Percentiles rank a stretch among this genome's conserved stretches.
These are phyloP conservation scores for Lineolata rhizophorae DNA, from an alignment of 495 filamentous ascomycete species.

Conservation along the genomic window DNA sequence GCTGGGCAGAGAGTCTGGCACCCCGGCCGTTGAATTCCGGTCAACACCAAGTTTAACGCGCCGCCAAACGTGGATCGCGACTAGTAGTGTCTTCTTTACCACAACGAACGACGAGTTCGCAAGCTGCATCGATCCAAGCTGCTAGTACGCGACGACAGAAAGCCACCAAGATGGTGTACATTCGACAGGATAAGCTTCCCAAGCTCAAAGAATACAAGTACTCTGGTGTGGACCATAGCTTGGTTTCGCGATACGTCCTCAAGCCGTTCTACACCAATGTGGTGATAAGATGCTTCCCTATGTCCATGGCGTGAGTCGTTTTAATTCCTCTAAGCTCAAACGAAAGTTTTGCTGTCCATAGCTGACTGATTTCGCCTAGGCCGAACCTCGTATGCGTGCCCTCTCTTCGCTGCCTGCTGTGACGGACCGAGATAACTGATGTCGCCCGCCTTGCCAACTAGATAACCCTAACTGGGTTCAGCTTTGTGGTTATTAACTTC, in stretches of 20 bases:
- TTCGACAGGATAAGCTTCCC: constrained; percentile 74
- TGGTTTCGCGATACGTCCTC: constrained; percentile 72
- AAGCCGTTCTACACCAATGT: constrained; percentile 95
- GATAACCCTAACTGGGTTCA: constrained; percentile 84
- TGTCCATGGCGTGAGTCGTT: constrained; percentile 67
- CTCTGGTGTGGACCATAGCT: constrained; percentile 68
- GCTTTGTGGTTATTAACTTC: constrained; percentile 79
- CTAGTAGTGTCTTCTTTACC: too few relatives aligned
- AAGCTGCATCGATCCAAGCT: too few relatives aligned
- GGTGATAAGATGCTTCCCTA: constrained; percentile 83
- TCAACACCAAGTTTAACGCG: too few relatives aligned
- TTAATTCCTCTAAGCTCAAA: neutral
- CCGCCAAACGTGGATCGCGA: too few relatives aligned
- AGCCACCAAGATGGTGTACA: constrained; percentile 62
- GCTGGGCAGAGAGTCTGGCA: too few relatives aligned
- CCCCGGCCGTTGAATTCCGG: too few relatives aligned
- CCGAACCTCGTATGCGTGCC: constrained; percentile 35
- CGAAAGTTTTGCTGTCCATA: too few relatives aligned
- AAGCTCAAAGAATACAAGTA: constrained; percentile 85
- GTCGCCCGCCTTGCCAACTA: too few relatives aligned
- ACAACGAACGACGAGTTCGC: too few relatives aligned
- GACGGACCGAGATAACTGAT: too few relatives aligned
- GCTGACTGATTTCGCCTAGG: constrained; percentile 16
- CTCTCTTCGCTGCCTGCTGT: too few relatives aligned
- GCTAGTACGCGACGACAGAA: too few relatives aligned